These are phyloP conservation scores for Ostreobium quekettii DNA, from an alignment of 139 green algal species.

Conservation along the genomic window DNA sequence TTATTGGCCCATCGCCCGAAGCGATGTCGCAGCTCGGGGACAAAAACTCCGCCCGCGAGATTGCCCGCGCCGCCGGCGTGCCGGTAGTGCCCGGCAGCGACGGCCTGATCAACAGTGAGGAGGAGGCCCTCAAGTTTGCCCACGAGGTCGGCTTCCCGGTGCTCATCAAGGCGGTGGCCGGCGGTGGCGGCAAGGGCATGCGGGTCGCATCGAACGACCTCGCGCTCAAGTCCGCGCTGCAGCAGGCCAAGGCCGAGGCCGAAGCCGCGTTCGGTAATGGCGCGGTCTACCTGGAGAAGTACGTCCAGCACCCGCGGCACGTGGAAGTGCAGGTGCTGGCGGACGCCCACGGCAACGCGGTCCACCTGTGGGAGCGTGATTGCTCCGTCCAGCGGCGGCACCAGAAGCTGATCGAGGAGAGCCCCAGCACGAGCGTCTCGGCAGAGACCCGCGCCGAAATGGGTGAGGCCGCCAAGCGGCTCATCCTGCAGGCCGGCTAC, in stretches of 20 bases:
- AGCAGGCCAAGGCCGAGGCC: slow-evolving; percentile 64
- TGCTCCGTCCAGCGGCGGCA: slow-evolving; percentile 96
- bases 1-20: slow-evolving; percentile 76
- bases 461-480: slow-evolving; percentile 59
- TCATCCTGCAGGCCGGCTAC: slow-evolving; percentile 69
- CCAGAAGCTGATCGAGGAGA: slow-evolving; percentile 93
- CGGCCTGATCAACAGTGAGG: slow-evolving; percentile 41
- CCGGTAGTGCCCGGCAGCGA: slow-evolving; percentile 81
- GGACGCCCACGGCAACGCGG: slow-evolving; percentile 85
- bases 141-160: slow-evolving; percentile 72
- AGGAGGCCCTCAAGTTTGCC: slow-evolving; percentile 66
- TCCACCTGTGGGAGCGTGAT: slow-evolving; percentile 94
- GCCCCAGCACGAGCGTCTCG: slow-evolving; percentile 57
- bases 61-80: slow-evolving; percentile 70
- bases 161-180: slow-evolving; percentile 92
- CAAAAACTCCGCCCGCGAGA: slow-evolving; percentile 65
- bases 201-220: slow-evolving; percentile 68
- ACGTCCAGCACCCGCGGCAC: slow-evolving; percentile 81
- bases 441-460: slow-evolving; percentile 35
- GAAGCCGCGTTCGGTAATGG: slow-evolving; percentile 84
- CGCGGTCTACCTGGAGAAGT: slow-evolving; percentile 94
- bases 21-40: slow-evolving; percentile 60
- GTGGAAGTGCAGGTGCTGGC: slow-evolving; percentile 85
- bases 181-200: slow-evolving; percentile 90
- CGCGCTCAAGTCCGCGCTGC: slow-evolving; percentile 73